Percentiles rank a stretch among this genome's conserved stretches.
phyloP scores from a whole-genome alignment of 2,329 filamentous ascomycete species.

The Paramyrothecium roridum region DNA sequence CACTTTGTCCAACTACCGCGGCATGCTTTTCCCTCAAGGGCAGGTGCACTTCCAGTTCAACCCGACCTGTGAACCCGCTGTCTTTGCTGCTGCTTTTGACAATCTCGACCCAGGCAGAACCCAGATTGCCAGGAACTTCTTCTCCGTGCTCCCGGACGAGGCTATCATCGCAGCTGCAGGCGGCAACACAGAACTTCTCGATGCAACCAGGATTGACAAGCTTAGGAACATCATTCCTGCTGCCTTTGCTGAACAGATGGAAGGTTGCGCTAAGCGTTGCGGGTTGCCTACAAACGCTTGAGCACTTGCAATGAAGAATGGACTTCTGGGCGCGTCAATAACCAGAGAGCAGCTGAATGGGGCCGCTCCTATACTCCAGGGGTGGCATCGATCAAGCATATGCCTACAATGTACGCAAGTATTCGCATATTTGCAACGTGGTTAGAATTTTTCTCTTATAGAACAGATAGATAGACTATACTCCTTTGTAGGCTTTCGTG shows the following conservation, averaged over 20 bases:
- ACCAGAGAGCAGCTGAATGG: too few species aligned
- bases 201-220: not conserved
- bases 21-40: slow-evolving; percentile 41
- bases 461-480: too few species aligned
- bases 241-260: slow-evolving; percentile 4
- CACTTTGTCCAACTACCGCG: slow-evolving; percentile 26
- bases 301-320: not conserved
- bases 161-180: slow-evolving; percentile 11
- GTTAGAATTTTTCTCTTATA: too few species aligned
- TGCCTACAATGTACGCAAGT: too few species aligned
- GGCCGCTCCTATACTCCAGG: too few species aligned
- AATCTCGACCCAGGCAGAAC: slow-evolving; percentile 36
- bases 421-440: too few species aligned
- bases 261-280: slow-evolving; percentile 4
- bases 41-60: slow-evolving; percentile 42
- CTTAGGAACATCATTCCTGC: slow-evolving; percentile 3
- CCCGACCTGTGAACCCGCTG: slow-evolving; percentile 36
- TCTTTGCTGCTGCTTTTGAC: slow-evolving; percentile 39
- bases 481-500: too few species aligned
- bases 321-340: not conserved
- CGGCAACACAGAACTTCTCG: slow-evolving; percentile 6
- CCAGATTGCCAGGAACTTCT: slow-evolving; percentile 28
- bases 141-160: slow-evolving; percentile 14
- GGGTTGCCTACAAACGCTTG: not conserved
- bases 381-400: too few species aligned